Conservation (phyloP, 148 eudicot species). For the Pouteria glomerata region DNA sequence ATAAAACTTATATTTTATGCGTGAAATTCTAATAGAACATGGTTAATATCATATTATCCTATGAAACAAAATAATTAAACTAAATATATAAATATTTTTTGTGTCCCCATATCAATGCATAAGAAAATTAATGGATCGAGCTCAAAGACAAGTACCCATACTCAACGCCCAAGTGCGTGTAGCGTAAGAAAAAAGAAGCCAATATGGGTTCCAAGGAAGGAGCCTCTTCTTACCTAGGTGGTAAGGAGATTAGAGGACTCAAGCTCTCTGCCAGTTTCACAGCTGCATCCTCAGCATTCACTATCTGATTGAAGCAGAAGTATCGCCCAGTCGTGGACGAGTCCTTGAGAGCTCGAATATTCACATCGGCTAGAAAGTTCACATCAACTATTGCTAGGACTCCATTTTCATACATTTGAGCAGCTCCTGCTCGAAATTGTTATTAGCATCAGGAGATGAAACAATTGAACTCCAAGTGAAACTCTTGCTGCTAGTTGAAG, state of each 20-base stretch:
- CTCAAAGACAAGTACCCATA: no score
- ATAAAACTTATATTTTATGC: no score
- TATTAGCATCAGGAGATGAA: background rate
- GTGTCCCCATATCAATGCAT: no score
- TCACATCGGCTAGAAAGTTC: conserved; percentile 25
- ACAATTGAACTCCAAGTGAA: background rate
- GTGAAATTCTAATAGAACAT: no score
- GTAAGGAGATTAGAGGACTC: conserved; percentile 30
- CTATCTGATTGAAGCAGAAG: conserved; percentile 29
- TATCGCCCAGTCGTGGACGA: conserved; percentile 26
- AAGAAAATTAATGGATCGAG: no score
- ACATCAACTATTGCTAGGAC: conserved; percentile 29
- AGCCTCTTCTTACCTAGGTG: conserved; percentile 25
- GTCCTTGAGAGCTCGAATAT: conserved; percentile 26
- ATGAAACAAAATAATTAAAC: no score
- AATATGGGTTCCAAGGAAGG: no score
- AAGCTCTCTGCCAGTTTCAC: conserved; percentile 24
- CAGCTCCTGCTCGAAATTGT: conserved; percentile 21
- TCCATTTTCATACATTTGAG: conserved; percentile 33
- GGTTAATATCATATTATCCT: no score
- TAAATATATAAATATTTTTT: no score
- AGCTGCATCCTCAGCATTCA: conserved; percentile 25
- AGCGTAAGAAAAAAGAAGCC: no score
- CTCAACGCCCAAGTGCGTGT: no score
- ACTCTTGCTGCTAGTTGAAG: background rate